phyloP scores from a whole-genome alignment of 2,329 filamentous ascomycete species.

The Podosphaera aphanis region DNA sequence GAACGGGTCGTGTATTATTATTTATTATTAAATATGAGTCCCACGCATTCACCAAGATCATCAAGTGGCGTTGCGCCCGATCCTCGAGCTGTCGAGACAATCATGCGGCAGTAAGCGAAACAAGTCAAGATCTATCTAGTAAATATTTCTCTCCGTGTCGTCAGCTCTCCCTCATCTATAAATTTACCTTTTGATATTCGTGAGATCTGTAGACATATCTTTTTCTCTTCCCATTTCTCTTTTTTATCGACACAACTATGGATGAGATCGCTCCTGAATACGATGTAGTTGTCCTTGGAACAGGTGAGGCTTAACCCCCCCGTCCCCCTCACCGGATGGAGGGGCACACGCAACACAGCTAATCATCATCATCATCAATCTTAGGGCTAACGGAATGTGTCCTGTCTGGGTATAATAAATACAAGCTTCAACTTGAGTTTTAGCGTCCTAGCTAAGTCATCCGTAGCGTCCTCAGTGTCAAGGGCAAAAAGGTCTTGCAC shows the following conservation, averaged over 20 bases:
- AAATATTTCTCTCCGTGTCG: background rate
- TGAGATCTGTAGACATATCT: slow-evolving; percentile 4
- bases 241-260: slow-evolving; percentile 33
- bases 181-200: background rate
- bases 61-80: background rate
- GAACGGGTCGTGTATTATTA: too few species aligned
- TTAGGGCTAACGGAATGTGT: slow-evolving; percentile 94
- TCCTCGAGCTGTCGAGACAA: background rate
- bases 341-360: slow-evolving; percentile 13
- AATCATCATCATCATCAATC: slow-evolving; percentile 2
- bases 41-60: background rate
- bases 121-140: background rate
- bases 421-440: background rate
- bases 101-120: background rate
- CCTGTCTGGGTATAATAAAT: slow-evolving; percentile 57
- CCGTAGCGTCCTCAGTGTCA: slow-evolving; percentile 73
- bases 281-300: slow-evolving; percentile 96
- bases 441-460: slow-evolving; percentile 7
- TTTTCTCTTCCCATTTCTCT: slow-evolving; percentile 2
- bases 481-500: slow-evolving; percentile 97
- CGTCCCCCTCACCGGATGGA: background rate
- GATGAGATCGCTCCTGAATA: slow-evolving; percentile 97
- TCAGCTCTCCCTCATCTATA: slow-evolving; percentile 3
- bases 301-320: slow-evolving; percentile 37
- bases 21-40: background rate